These are phyloP conservation scores for Brassica hybrid DNA, from an alignment of 441 rosid genomes.

Conservation along the genomic window DNA sequence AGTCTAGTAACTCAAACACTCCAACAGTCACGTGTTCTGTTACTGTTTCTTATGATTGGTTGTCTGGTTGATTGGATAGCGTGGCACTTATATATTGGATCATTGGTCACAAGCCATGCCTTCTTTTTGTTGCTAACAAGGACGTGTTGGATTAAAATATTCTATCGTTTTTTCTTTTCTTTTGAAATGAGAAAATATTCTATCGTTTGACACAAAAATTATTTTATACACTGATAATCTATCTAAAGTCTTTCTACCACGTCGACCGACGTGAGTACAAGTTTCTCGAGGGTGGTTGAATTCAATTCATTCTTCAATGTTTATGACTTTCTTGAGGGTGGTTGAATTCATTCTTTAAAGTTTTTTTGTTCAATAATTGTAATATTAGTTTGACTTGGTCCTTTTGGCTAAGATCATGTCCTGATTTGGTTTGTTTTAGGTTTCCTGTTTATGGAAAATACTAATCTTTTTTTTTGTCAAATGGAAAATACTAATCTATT, in stretches of 20 bases:
- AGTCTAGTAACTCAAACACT: neutral
- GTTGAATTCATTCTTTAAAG: neutral
- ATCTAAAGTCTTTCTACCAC: neutral
- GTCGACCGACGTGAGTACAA: neutral
- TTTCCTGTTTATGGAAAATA: neutral
- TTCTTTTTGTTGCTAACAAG: neutral
- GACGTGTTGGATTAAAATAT: neutral
- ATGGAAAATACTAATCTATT: neutral
- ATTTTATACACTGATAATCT: neutral
- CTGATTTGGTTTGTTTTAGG: neutral
- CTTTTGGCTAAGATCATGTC: neutral
- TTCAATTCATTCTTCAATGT: neutral
- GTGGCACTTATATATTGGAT: neutral
- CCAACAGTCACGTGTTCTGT: neutral
- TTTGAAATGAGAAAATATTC: no score
- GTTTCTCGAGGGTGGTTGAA: neutral
- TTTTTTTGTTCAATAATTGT: neutral
- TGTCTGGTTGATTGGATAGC: neutral
- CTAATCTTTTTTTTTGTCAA: neutral
- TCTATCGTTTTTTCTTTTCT: no score
- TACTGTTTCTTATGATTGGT: neutral
- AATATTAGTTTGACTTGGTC: neutral
- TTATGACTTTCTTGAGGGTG: neutral
- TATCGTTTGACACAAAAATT: neutral
- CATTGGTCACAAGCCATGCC: neutral